Evolutionary conservation across 2,329 filamentous ascomycete genomes (phyloP).

Genomic region (Colletotrichum nymphaeae): DNA sequence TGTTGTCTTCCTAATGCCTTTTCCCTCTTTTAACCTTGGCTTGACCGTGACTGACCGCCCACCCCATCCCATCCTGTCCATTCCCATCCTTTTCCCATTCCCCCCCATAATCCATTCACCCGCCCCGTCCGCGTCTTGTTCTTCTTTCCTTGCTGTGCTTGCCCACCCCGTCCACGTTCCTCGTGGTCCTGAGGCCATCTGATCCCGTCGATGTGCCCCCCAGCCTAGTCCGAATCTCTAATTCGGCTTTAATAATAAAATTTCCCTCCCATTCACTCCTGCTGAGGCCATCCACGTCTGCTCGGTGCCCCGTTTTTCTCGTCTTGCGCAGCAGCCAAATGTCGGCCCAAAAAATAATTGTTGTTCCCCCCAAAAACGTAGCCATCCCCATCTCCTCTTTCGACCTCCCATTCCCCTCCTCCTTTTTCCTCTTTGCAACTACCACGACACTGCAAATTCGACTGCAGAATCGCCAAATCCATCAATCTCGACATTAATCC

Average conservation of each 20-base stretch:
- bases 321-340: constrained; percentile 48
- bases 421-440: constrained; percentile 44
- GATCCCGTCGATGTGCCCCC: constrained; percentile 35
- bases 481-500: constrained; percentile 52
- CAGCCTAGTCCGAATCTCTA: constrained; percentile 35
- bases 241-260: constrained; percentile 46
- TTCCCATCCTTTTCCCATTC: constrained; percentile 15
- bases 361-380: constrained; percentile 60
- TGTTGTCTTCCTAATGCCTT: constrained; percentile 17
- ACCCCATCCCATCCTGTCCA: constrained; percentile 16
- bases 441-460: constrained; percentile 49
- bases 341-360: constrained; percentile 53
- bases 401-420: constrained; percentile 41
- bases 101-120: background rate
- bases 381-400: constrained; percentile 59
- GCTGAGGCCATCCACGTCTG: constrained; percentile 36
- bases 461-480: constrained; percentile 46
- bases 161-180: constrained; percentile 38
- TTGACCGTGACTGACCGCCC: constrained; percentile 7
- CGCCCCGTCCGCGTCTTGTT: constrained; percentile 9
- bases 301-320: constrained; percentile 61
- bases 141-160: background rate
- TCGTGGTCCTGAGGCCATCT: constrained; percentile 36
- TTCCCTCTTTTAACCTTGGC: background rate
- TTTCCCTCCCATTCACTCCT: constrained; percentile 45